These are phyloP conservation scores for Hyaloscypha bicolor DNA, from an alignment of 495 filamentous ascomycete species.

Conservation along the genomic window DNA sequence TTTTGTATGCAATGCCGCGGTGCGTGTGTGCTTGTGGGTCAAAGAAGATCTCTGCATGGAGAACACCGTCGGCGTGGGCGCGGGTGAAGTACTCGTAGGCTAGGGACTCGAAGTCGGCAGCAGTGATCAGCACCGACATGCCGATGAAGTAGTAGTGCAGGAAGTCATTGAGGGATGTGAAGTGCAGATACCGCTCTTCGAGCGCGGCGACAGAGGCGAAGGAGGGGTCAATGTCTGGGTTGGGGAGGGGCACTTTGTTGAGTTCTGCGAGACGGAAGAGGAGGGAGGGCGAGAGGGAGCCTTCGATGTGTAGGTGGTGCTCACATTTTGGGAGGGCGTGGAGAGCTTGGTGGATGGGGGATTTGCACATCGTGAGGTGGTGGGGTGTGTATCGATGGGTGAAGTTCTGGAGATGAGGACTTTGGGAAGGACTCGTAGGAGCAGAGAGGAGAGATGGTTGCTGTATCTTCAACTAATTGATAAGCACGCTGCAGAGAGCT, in stretches of 20 bases:
- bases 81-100: slow-evolving; percentile 72
- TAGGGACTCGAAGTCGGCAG: slow-evolving; percentile 70
- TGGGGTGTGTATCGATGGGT: background rate
- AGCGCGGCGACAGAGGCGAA: slow-evolving; percentile 64
- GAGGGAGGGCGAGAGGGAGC: slow-evolving; percentile 64
- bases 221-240: slow-evolving; percentile 54
- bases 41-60: slow-evolving; percentile 80
- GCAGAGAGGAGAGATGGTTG: background rate
- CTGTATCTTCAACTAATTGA: background rate
- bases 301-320: slow-evolving; percentile 79
- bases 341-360: slow-evolving; percentile 61
- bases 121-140: slow-evolving; percentile 64
- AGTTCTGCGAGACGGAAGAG: slow-evolving; percentile 68
- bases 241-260: slow-evolving; percentile 64
- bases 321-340: slow-evolving; percentile 74
- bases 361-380: slow-evolving; percentile 49
- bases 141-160: slow-evolving; percentile 78
- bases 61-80: slow-evolving; percentile 64
- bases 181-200: slow-evolving; percentile 59
- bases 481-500: background rate
- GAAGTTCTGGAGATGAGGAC: background rate
- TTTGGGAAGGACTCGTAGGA: background rate
- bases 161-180: slow-evolving; percentile 76
- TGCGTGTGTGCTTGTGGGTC: slow-evolving; percentile 73
- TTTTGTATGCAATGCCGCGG: slow-evolving; percentile 62